Evolutionary conservation across 495 filamentous ascomycete species (phyloP), one percentile per base, ranked within the genome.

Genomic region (Patellaria atrata): DNA sequence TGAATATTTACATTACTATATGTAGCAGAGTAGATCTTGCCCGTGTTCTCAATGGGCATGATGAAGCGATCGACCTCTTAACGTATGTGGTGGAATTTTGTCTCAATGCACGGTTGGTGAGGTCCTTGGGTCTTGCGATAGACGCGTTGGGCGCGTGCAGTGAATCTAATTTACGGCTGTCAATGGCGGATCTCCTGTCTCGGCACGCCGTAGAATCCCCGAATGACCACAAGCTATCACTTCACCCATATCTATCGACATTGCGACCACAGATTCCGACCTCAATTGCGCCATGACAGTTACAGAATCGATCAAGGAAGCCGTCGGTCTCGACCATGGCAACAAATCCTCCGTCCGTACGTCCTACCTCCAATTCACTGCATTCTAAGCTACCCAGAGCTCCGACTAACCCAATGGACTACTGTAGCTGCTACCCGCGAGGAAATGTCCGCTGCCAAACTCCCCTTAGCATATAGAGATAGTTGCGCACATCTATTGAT

Each of bases 401-500:
- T 26, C 9, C 14, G 8, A 50, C 36, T 47, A 40, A 50, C 29
- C n/a, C n/a, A n/a, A n/a, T n/a, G 22, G 16, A 20, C n/a, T 15
- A 7, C n/a, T 16, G 20, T 39, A 60, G 58, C 52, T 35, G 87
- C 86, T 39, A 77, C 86, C 37, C 69, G 82, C 51, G 75, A 85
- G 60, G 80, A 82, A 54, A 97, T 97, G 89, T 75, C 79, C 40
- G 83, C 79, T 45, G 89, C 89, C 43, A 75, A 74, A 49, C 65
- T 97, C 15, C 89, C 89, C 10, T 55, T 96, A 33, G 70, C 79
- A 41, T 97, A 96, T 62, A 74, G 89, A 46, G 89, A 97, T 56
- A 82, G 76, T 53, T 97, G 89, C 59, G 89, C 84, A 46, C 73
- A 89, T 55, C 77, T 96, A 9, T 67, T 94, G 15, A 93, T 94